A percentile compares a stretch with the other conserved stretches of the same genome.
Evolutionary conservation across 768 basidiomycete genomes (phyloP).

Genomic region (Tephrocybe sp.): DNA sequence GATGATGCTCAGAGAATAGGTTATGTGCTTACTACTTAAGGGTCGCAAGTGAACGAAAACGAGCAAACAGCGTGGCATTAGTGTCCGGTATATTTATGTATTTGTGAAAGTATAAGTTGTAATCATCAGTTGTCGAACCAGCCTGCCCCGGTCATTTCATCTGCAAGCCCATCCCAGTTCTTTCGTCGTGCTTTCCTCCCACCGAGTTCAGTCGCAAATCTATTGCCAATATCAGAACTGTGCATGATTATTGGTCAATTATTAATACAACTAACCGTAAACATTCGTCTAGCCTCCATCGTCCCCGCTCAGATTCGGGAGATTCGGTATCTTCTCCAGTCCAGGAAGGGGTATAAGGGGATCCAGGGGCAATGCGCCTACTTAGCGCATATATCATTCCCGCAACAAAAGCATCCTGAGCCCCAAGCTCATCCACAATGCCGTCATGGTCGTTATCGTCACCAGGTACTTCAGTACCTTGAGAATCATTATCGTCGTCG

Average conservation of each 20-base stretch:
- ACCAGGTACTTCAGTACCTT: slow-evolving; percentile 55
- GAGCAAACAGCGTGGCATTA: too few species aligned
- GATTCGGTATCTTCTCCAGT: slow-evolving; percentile 34
- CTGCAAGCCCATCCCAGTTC: slow-evolving; percentile 67
- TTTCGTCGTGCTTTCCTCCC: slow-evolving; percentile 68
- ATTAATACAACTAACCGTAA: slow-evolving; percentile 49
- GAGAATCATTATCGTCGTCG: slow-evolving; percentile 58
- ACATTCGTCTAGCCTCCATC: slow-evolving; percentile 84
- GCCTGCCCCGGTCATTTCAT: slow-evolving; percentile 72
- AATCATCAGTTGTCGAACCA: slow-evolving; percentile 58
- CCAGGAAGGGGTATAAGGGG: slow-evolving; percentile 70
- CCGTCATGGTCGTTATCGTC: slow-evolving; percentile 36
- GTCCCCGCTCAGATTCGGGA: slow-evolving; percentile 44
- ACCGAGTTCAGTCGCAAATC: slow-evolving; percentile 83
- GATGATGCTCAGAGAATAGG: too few species aligned
- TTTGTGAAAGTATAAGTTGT: not conserved
- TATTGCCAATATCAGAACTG: slow-evolving; percentile 23
- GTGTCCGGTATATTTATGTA: too few species aligned
- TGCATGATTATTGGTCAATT: not conserved
- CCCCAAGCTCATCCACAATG: slow-evolving; percentile 70
- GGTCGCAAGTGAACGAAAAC: too few species aligned
- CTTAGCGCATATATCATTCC: slow-evolving; percentile 87
- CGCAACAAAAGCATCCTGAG: slow-evolving; percentile 81
- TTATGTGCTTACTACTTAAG: too few species aligned
- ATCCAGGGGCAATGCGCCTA: slow-evolving; percentile 67